A percentile compares a stretch with the other conserved stretches of the same genome.
Evolutionary conservation across 148 eudicot species (phyloP).

Genomic region (Fagopyrum esculentum): DNA sequence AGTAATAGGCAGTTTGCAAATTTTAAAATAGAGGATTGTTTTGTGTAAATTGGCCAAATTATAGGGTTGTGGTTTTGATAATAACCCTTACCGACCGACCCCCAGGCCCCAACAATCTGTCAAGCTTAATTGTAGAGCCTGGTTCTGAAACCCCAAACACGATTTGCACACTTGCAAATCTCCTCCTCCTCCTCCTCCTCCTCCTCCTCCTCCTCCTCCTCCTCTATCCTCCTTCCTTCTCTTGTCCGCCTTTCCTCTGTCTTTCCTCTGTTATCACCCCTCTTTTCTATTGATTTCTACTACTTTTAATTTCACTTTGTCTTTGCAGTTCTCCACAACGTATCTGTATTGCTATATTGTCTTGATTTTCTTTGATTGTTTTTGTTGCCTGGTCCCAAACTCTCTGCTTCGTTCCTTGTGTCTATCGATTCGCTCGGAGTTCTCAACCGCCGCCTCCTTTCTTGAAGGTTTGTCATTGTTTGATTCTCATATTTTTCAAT

Average conservation of each 20-base stretch:
- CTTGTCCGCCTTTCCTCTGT: not conserved
- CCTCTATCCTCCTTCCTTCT: not conserved
- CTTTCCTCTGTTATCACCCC: not conserved
- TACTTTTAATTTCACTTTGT: slow-evolving; percentile 6
- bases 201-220: slow-evolving; percentile 8
- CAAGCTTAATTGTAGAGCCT: not conserved
- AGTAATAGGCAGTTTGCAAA: too few species aligned
- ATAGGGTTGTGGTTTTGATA: too few species aligned
- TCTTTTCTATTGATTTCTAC: not conserved
- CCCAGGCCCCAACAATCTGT: not conserved
- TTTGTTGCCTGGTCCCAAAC: slow-evolving; percentile 8
- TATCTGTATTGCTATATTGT: not conserved
- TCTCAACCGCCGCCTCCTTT: not conserved
- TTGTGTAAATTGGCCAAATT: too few species aligned
- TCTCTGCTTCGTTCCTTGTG: not conserved
- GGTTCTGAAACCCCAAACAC: not conserved
- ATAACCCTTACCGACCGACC: not conserved
- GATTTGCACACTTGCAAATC: not conserved
- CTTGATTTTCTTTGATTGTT: not conserved
- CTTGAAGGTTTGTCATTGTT: not conserved
- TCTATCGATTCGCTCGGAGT: slow-evolving; percentile 5
- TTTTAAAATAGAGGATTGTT: too few species aligned
- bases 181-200: slow-evolving; percentile 11
- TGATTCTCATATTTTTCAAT: not conserved
- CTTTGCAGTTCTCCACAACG: not conserved